Evolutionary conservation across 371 early-diverging fungal genomes (phyloP).

Genomic region (Capniomyces stellatus): DNA sequence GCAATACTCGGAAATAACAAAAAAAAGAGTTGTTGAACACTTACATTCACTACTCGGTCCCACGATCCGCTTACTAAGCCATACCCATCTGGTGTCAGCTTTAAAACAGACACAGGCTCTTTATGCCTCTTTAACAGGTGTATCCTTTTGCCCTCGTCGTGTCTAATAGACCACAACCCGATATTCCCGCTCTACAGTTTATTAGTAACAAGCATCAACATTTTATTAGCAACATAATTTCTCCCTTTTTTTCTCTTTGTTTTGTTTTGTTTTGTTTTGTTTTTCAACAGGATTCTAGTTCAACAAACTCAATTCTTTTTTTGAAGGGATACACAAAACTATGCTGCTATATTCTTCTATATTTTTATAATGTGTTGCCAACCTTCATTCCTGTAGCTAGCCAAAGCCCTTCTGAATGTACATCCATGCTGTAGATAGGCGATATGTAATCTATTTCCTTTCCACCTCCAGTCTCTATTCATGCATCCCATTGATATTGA

Average conservation of each 20-base stretch:
- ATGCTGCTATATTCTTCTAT: background rate
- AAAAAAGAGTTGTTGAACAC: conserved; percentile 7
- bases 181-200: conserved; percentile 51
- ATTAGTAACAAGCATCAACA: conserved; percentile 3
- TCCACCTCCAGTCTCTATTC: conserved; percentile 5
- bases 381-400: conserved; percentile 55
- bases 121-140: conserved; percentile 60
- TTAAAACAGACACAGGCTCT: conserved; percentile 64
- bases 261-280: too few relatives aligned
- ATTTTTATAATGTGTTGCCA: background rate
- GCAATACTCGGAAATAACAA: too few relatives aligned
- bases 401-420: conserved; percentile 84
- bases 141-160: conserved; percentile 80
- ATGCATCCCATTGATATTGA: too few relatives aligned
- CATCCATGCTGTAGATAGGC: conserved; percentile 74
- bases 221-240: conserved; percentile 5
- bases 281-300: too few relatives aligned
- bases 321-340: background rate
- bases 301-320: too few relatives aligned
- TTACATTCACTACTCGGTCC: conserved; percentile 62
- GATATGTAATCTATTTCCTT: conserved; percentile 33
- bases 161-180: conserved; percentile 71
- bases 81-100: conserved; percentile 53
- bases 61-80: conserved; percentile 78
- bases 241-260: background rate